These are phyloP conservation scores for Microcera coccophila DNA, from an alignment of 2,329 filamentous ascomycete genomes.

Conservation along the genomic window DNA sequence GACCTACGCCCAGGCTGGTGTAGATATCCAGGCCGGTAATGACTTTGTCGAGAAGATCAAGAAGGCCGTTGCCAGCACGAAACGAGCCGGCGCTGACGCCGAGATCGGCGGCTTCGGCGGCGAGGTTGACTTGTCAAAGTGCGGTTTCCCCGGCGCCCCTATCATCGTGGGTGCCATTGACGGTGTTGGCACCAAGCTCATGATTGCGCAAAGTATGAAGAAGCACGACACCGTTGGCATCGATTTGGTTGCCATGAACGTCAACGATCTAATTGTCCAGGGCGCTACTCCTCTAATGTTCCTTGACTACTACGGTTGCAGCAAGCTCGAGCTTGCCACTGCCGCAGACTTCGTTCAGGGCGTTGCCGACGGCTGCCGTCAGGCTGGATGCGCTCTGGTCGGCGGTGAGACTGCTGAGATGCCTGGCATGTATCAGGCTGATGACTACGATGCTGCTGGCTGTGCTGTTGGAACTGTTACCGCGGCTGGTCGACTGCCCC, in stretches of 20 bases:
- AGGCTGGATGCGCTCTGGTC: conserved; percentile 85
- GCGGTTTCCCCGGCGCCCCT: conserved; percentile 70
- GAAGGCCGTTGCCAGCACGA: conserved; percentile 78
- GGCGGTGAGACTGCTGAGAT: conserved; percentile 98
- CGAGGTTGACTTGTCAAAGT: conserved; percentile 54
- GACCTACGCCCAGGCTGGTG: conserved; percentile 90
- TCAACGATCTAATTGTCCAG: conserved; percentile 95
- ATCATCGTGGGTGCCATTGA: conserved; percentile 93
- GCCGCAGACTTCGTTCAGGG: conserved; percentile 87
- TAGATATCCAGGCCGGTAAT: conserved; percentile 93
- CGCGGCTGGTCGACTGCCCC: conserved; percentile 66
- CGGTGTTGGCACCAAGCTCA: conserved; percentile 93
- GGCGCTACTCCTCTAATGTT: conserved; percentile 94
- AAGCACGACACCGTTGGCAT: conserved; percentile 95
- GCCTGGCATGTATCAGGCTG: conserved; percentile 86
- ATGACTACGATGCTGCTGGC: conserved; percentile 91
- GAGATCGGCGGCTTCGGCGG: conserved; percentile 96
- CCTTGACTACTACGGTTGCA: conserved; percentile 96
- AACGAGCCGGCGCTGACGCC: conserved; percentile 81
- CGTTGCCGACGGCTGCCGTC: conserved; percentile 80
- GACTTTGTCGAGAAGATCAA: conserved; percentile 91
- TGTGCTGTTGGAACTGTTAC: conserved; percentile 82
- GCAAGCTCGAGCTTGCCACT: conserved; percentile 72
- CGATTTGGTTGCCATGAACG: conserved; percentile 97
- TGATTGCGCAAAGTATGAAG: conserved; percentile 84